These are phyloP conservation scores for Cenchrus purpureus DNA, from an alignment of 176 grass and related monocot species.

Conservation along the genomic window DNA sequence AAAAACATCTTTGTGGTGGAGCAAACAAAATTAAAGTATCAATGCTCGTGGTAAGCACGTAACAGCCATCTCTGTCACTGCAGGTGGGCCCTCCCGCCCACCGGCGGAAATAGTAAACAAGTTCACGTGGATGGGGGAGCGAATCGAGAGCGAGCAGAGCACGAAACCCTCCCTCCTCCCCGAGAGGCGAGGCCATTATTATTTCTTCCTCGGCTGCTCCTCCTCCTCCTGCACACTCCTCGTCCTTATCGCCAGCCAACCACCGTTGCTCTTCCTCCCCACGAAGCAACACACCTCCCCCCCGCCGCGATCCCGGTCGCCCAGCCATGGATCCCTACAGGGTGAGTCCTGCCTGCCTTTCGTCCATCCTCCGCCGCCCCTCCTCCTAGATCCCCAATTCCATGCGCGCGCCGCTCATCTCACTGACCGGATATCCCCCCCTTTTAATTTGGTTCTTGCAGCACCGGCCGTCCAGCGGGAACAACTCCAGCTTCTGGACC, in stretches of 20 bases:
- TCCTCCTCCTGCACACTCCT: neutral
- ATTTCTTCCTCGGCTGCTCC: neutral
- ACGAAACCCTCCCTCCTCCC: neutral
- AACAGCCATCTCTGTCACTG: neutral
- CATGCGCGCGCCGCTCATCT: slow-evolving; percentile 10
- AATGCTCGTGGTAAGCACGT: no score
- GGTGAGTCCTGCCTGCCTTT: slow-evolving; percentile 39
- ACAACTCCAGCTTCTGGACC: slow-evolving; percentile 68
- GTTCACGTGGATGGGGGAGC: neutral
- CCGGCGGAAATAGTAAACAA: neutral
- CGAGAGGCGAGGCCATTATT: no score
- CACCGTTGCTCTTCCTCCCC: slow-evolving; percentile 1
- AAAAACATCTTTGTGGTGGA: no score
- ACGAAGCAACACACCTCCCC: neutral
- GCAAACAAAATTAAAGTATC: no score
- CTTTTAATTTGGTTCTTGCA: neutral
- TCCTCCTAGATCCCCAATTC: slow-evolving; percentile 10
- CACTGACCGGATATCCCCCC: neutral
- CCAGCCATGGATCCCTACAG: slow-evolving; percentile 83
- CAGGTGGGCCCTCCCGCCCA: neutral
- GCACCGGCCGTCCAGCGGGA: slow-evolving; percentile 63
- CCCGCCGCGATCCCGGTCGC: neutral
- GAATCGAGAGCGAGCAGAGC: neutral
- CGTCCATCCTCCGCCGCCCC: neutral
- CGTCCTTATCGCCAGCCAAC: slow-evolving; percentile 32